phyloP scores from a whole-genome alignment of 1,284 basidiomycete genomes.

The Naganishia albida region DNA sequence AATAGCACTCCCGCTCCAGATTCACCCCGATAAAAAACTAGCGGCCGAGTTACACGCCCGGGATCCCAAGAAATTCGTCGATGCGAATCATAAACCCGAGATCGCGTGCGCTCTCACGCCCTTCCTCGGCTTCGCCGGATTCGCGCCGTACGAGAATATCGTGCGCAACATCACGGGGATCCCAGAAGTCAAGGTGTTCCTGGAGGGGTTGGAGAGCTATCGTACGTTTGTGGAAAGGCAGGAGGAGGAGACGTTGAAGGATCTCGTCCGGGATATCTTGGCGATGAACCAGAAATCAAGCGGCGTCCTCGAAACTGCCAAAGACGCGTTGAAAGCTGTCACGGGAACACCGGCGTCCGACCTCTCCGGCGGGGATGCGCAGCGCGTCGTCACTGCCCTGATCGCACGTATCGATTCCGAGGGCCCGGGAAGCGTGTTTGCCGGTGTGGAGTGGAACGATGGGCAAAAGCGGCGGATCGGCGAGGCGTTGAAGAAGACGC shows the following conservation, averaged over 20 bases:
- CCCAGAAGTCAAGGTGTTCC: constrained; percentile 34
- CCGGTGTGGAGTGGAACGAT: constrained; percentile 28
- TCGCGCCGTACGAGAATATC: constrained; percentile 41
- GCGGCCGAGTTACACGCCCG: constrained; percentile 42
- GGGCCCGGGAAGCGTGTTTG: constrained; percentile 35
- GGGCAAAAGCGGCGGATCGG: constrained; percentile 39
- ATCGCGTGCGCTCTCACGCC: constrained; percentile 94
- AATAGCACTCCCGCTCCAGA: constrained; percentile 44
- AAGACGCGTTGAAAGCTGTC: constrained; percentile 15
- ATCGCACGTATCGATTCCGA: constrained; percentile 37
- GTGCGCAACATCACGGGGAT: constrained; percentile 32
- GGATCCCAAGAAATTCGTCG: constrained; percentile 42
- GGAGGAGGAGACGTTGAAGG: constrained; percentile 12
- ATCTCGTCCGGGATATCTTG: constrained; percentile 27
- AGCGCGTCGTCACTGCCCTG: constrained; percentile 35
- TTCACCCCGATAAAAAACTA: constrained; percentile 45
- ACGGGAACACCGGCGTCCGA: constrained; percentile 8
- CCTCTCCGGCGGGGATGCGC: constrained; percentile 27
- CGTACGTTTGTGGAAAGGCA: constrained; percentile 1
- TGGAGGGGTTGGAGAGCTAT: constrained; percentile 9
- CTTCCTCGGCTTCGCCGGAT: constrained; percentile 72
- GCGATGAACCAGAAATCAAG: constrained; percentile 19
- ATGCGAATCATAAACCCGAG: constrained; percentile 66
- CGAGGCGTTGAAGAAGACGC: constrained; percentile 37
- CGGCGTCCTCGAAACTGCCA: constrained; percentile 12